Percentiles rank a stretch among this genome's conserved stretches.
Conservation (phyloP, 495 filamentous ascomycete species). For the Oleoguttula mirabilis region DNA sequence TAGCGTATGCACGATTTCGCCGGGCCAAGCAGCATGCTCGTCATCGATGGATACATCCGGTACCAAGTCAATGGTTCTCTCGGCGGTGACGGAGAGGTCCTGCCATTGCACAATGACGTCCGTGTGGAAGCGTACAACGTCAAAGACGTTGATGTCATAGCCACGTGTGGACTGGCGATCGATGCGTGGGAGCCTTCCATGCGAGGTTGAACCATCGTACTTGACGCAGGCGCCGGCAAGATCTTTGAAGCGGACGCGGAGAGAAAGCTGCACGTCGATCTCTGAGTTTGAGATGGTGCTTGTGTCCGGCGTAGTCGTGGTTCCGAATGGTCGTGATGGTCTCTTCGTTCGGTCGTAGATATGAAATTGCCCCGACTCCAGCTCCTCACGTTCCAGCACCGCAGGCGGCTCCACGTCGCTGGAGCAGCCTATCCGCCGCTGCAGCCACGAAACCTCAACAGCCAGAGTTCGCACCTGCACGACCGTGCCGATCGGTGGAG, state of each 20-base stretch:
- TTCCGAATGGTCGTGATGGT: constrained; percentile 3
- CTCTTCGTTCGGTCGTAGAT: constrained; percentile 25
- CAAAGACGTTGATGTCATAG: constrained; percentile 47
- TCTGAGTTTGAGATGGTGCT: constrained; percentile 15
- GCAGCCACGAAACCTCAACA: constrained; percentile 41
- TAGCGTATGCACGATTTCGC: constrained; percentile 42
- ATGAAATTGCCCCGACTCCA: constrained; percentile 21
- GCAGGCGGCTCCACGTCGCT: constrained; percentile 9
- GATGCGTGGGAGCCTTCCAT: constrained; percentile 31
- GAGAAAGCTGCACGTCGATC: constrained; percentile 27
- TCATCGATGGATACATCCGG: constrained; percentile 40
- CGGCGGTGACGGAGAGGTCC: constrained; percentile 39
- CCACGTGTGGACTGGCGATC: constrained; percentile 40
- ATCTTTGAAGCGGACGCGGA: constrained; percentile 43
- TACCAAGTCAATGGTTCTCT: constrained; percentile 33
- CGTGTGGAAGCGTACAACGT: constrained; percentile 36
- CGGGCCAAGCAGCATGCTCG: constrained; percentile 44
- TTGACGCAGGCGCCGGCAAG: constrained; percentile 35
- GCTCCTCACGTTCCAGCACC: constrained; percentile 15
- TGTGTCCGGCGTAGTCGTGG: background rate
- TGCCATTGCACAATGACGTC: constrained; percentile 48
- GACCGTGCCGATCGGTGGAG: constrained; percentile 36
- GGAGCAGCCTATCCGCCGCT: constrained; percentile 5
- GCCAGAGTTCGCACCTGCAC: constrained; percentile 34
- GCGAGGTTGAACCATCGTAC: constrained; percentile 30